Evolutionary conservation across 768 basidiomycete genomes (phyloP).

Genomic region (Collybia sordida): DNA sequence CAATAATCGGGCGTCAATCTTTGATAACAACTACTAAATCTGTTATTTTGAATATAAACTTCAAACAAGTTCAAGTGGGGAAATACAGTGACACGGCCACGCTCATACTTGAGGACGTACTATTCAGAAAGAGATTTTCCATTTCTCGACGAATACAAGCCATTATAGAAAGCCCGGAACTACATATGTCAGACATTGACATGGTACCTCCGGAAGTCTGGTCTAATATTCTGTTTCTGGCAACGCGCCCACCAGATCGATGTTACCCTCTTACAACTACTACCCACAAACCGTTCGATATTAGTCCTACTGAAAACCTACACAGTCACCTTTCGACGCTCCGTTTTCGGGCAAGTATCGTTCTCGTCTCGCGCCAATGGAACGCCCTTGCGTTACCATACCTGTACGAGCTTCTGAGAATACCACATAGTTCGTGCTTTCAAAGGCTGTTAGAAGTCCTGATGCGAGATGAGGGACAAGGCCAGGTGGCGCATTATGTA

Average conservation of each 20-base stretch:
- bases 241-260: neutral
- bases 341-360: neutral
- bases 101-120: too few relatives aligned
- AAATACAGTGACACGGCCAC: too few relatives aligned
- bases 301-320: neutral
- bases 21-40: too few relatives aligned
- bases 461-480: neutral
- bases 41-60: too few relatives aligned
- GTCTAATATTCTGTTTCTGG: neutral
- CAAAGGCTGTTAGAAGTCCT: neutral
- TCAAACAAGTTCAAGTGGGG: too few relatives aligned
- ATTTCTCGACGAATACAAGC: too few relatives aligned
- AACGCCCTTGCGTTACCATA: neutral
- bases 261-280: neutral
- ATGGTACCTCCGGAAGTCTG: neutral
- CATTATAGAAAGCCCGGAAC: too few relatives aligned
- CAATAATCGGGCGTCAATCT: too few relatives aligned
- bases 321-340: neutral
- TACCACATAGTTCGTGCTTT: neutral
- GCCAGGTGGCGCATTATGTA: neutral
- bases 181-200: too few relatives aligned
- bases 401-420: neutral
- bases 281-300: neutral
- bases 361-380: neutral
- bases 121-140: too few relatives aligned